Conservation (phyloP, 192 early-diverging fungal species). For the Spizellomyces punctatus region DNA sequence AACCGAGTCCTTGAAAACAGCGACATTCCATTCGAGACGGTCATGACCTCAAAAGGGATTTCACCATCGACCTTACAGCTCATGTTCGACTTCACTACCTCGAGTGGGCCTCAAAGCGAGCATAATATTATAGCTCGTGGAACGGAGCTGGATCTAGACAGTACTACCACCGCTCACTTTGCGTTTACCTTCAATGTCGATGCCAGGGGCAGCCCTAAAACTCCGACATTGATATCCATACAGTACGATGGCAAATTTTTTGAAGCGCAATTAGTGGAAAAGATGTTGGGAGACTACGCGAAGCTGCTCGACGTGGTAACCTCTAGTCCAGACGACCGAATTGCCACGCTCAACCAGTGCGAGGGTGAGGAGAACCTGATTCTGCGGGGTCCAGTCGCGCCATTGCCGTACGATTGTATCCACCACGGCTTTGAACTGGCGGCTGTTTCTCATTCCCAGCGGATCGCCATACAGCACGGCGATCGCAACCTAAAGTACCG, state of each 20-base stretch:
- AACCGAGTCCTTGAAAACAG: slow-evolving; percentile 1
- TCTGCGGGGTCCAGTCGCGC: too few relatives aligned
- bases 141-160: background rate
- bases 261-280: background rate
- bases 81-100: slow-evolving; percentile 8
- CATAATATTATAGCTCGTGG: background rate
- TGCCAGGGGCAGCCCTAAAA: background rate
- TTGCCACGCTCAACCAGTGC: background rate
- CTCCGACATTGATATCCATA: background rate
- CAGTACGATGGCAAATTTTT: background rate
- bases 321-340: background rate
- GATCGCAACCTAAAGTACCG: slow-evolving; percentile 35
- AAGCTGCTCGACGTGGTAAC: too few relatives aligned
- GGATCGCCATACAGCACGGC: slow-evolving; percentile 28
- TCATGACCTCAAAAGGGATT: slow-evolving; percentile 3
- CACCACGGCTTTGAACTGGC: slow-evolving; percentile 11
- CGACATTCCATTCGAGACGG: slow-evolving; percentile 23
- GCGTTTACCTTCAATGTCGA: slow-evolving; percentile 5
- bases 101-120: background rate
- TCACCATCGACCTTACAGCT: background rate
- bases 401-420: slow-evolving; percentile 7
- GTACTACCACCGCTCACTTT: background rate
- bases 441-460: slow-evolving; percentile 10
- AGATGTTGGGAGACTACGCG: background rate
- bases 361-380: background rate